These are phyloP conservation scores for Trypanosoma platydactyli DNA, from an alignment of 208 protist species.

Conservation along the genomic window DNA sequence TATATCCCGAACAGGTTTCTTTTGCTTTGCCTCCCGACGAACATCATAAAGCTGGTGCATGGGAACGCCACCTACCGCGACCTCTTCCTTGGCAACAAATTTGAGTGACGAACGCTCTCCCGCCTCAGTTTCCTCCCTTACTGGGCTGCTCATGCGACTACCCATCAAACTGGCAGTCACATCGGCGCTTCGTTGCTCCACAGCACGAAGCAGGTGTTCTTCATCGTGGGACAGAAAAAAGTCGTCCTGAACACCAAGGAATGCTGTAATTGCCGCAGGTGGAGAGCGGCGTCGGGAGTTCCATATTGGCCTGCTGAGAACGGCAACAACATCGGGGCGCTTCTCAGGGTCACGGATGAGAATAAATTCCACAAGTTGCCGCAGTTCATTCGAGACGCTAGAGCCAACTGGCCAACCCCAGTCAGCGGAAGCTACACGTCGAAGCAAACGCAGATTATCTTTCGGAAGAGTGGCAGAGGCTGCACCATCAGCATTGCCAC, in stretches of 20 bases:
- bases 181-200: slow-evolving; percentile 80
- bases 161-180: slow-evolving; percentile 64
- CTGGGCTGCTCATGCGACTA: slow-evolving; percentile 46
- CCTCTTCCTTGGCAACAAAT: slow-evolving; percentile 66
- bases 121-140: slow-evolving; percentile 11
- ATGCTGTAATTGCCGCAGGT: slow-evolving; percentile 61
- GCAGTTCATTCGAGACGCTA: slow-evolving; percentile 57
- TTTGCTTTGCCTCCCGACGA: slow-evolving; percentile 56
- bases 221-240: slow-evolving; percentile 81
- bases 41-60: slow-evolving; percentile 84
- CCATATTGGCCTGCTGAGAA: slow-evolving; percentile 71
- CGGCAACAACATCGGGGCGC: slow-evolving; percentile 59
- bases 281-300: slow-evolving; percentile 66
- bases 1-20: slow-evolving; percentile 80
- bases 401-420: slow-evolving; percentile 79
- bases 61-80: slow-evolving; percentile 52
- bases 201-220: slow-evolving; percentile 67
- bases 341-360: slow-evolving; percentile 54
- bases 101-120: slow-evolving; percentile 51
- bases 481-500: slow-evolving; percentile 4
- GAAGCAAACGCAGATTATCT: slow-evolving; percentile 67
- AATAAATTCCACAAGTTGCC: slow-evolving; percentile 66
- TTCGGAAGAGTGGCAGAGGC: slow-evolving; percentile 22
- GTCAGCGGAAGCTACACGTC: slow-evolving; percentile 62
- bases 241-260: slow-evolving; percentile 87